Conservation (phyloP, 345 rosid species). For the Clausena lansium region DNA sequence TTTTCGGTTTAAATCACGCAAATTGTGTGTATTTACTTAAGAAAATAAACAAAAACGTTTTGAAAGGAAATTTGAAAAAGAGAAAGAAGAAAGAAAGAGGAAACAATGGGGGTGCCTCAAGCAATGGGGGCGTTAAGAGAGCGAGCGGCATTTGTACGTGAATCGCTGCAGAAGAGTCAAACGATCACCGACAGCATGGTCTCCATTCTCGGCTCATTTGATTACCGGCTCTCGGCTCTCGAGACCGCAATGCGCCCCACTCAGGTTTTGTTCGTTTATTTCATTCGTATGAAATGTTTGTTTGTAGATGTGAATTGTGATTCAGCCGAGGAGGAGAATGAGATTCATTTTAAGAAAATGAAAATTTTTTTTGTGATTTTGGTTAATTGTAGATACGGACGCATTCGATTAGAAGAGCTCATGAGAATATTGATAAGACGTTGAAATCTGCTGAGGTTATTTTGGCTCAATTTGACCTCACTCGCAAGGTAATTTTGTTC, state of each 20-base stretch:
- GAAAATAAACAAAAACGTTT: neutral
- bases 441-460: constrained; percentile 75
- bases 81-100: neutral
- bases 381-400: constrained; percentile 65
- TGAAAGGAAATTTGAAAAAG: neutral
- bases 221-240: constrained; percentile 94
- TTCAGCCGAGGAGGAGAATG: too few relatives aligned
- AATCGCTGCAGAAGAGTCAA: constrained; percentile 81
- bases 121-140: constrained; percentile 62
- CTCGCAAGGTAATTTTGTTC: constrained; percentile 57
- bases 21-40: neutral
- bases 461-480: constrained; percentile 70
- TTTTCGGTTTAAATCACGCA: neutral
- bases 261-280: constrained; percentile 40
- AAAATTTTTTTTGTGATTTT: neutral
- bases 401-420: constrained; percentile 84
- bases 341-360: neutral
- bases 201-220: constrained; percentile 91
- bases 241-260: constrained; percentile 99
- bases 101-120: neutral
- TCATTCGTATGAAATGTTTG: too few relatives aligned
- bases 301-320: too few relatives aligned
- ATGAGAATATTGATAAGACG: constrained; percentile 86
- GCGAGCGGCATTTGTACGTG: constrained; percentile 59
- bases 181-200: constrained; percentile 89